A percentile compares a stretch with the other conserved stretches of the same genome.
These are phyloP conservation scores for Chalaropsis thielavioides DNA, from an alignment of 2,329 filamentous ascomycete species.

Conservation along the genomic window DNA sequence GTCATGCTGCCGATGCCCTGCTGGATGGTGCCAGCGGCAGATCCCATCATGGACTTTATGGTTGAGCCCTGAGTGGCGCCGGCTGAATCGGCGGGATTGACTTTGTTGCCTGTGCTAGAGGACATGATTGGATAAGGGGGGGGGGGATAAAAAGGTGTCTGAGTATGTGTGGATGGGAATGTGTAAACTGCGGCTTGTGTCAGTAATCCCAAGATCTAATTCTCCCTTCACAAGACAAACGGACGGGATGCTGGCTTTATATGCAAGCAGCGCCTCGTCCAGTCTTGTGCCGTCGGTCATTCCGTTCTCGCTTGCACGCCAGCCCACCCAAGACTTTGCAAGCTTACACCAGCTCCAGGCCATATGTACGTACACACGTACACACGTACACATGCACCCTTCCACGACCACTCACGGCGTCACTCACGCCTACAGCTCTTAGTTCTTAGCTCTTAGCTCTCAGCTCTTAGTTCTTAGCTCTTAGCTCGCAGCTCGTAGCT, in stretches of 20 bases:
- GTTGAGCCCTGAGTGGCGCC: constrained; percentile 43
- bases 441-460: not conserved
- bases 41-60: constrained; percentile 62
- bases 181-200: not conserved
- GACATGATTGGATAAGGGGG: not conserved
- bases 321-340: too few species aligned
- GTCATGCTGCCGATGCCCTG: constrained; percentile 57
- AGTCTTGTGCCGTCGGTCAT: not conserved
- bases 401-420: too few species aligned
- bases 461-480: not conserved
- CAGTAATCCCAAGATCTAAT: too few species aligned
- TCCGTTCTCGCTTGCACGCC: not conserved
- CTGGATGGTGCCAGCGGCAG: constrained; percentile 58
- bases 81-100: constrained; percentile 16
- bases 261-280: not conserved
- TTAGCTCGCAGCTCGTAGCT: not conserved
- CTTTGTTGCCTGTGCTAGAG: constrained; percentile 18
- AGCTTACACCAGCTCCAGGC: not conserved
- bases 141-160: not conserved
- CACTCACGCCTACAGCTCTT: not conserved
- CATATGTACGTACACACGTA: not conserved
- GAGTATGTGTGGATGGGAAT: not conserved
- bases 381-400: not conserved
- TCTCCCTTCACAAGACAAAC: not conserved
- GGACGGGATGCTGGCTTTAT: not conserved